Base-by-base conservation (phyloP, 2,329 filamentous ascomycete genomes). In the Xylariaceae sp. region DNA sequence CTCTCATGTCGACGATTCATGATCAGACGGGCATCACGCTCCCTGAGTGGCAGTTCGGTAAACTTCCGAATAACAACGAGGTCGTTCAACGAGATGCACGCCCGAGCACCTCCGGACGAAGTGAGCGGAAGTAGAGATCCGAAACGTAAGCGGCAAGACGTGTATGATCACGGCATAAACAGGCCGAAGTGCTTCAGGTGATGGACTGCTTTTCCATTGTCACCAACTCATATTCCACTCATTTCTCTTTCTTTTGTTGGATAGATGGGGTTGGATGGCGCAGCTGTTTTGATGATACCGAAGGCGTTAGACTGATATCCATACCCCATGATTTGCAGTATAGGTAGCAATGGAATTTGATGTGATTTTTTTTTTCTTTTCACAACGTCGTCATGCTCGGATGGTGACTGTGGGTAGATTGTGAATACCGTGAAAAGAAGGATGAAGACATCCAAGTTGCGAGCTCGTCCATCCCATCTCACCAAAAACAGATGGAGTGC, bases 11-110 rank as follows among this genome's bases (percentile, higher is more conserved):
- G 8, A 95, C 91, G 0, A 93, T 96, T 69, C 88, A 94, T 67
- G 90, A 95, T 61, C 91, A 96, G 78, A 95, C 90, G 0, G 90
- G 90, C 0, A 92, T 95, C 69, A 81, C 82, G 0, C 84, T 92
- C 5, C 91, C 91, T 1, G 83, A 83, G 68, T 95, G 91, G 91
- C 83, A 86, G 71, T 86, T 86, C 70, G 83, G 83, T 0, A 77
- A 75, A 47, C 65, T 81, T 45, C 74, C 75, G 0, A 55, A 48
- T 49, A 68, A 30, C 23, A 30, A 62, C 54, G 67, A 69, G 17
- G 61, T 66, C 9, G 58, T 62, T 1, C 57, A 59, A 37, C 62
- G 55, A 35, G 64, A 67, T 3, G 34, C 39, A 0, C 47, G 18
- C 23, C 30, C 57, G 3, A 45, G 10, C 4, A 48, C 42, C 11